Evolutionary conservation across 345 rosid species (phyloP).

Genomic region (Euphorbia lathyris): DNA sequence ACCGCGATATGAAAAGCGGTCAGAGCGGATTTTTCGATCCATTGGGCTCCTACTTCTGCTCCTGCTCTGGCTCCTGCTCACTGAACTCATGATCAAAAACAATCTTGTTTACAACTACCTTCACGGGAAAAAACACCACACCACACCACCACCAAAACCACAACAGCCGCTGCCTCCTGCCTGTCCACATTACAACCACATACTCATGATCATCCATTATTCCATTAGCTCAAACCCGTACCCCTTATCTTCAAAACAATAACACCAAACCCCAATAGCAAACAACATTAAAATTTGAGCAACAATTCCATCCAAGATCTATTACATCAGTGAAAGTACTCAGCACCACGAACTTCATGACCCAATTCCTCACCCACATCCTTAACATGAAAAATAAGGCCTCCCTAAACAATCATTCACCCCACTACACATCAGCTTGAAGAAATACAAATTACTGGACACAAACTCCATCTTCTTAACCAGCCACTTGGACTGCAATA

Average conservation of each 20-base stretch:
- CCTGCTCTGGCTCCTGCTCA: conserved; percentile 73
- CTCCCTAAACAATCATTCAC: conserved; percentile 28
- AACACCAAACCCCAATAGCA: conserved; percentile 43
- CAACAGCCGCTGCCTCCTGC: conserved; percentile 53
- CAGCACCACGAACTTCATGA: conserved; percentile 25
- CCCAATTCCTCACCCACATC: conserved; percentile 33
- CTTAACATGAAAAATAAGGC: conserved; percentile 18
- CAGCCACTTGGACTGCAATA: conserved; percentile 13
- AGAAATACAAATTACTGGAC: conserved; percentile 15
- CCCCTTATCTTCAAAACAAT: conserved; percentile 45
- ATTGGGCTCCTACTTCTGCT: conserved; percentile 69
- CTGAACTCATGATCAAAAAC: conserved; percentile 58
- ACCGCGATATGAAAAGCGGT: conserved; percentile 76
- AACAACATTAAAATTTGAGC: conserved; percentile 35
- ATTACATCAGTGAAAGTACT: conserved; percentile 24
- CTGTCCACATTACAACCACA: conserved; percentile 75
- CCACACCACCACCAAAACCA: conserved; percentile 40
- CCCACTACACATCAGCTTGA: conserved; percentile 16
- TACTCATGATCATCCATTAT: conserved; percentile 61
- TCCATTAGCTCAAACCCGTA: conserved; percentile 48
- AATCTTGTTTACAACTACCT: conserved; percentile 40
- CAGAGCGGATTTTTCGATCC: conserved; percentile 85
- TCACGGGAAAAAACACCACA: conserved; percentile 39
- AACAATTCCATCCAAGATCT: conserved; percentile 37
- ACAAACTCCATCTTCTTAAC: conserved; percentile 23